A percentile compares a stretch with the other conserved stretches of the same genome.
Evolutionary conservation across 805 yeast species (phyloP).

Genomic region (Saccharomycopsis fodiens): DNA sequence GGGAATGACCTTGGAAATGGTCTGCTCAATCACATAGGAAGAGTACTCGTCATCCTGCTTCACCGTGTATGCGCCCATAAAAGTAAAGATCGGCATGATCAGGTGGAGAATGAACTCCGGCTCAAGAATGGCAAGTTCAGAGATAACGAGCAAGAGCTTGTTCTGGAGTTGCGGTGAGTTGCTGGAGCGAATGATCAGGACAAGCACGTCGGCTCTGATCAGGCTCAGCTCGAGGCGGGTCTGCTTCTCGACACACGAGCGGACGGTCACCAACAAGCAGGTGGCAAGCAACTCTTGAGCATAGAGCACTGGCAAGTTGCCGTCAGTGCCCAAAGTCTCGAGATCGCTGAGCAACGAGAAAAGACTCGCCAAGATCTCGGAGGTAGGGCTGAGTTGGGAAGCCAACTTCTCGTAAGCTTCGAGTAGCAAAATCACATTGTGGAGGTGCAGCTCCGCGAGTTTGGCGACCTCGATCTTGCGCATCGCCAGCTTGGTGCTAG

Average conservation of each 20-base stretch:
- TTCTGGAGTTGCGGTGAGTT: conserved; percentile 94
- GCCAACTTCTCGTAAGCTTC: conserved; percentile 62
- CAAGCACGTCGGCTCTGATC: conserved; percentile 83
- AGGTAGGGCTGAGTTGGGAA: conserved; percentile 28
- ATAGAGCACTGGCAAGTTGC: conserved; percentile 82
- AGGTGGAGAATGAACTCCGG: conserved; percentile 92
- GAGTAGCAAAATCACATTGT: conserved; percentile 66
- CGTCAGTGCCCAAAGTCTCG: conserved; percentile 83
- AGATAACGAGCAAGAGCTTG: conserved; percentile 72
- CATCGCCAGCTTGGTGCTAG: conserved; percentile 68
- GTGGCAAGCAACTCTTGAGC: conserved; percentile 87
- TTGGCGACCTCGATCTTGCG: conserved; percentile 59
- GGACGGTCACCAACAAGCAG: conserved; percentile 69
- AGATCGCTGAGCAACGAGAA: conserved; percentile 64
- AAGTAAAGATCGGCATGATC: conserved; percentile 98
- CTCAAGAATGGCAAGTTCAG: conserved; percentile 78
- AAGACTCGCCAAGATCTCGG: conserved; percentile 41
- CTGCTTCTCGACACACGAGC: conserved; percentile 38
- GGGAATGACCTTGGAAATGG: conserved; percentile 84
- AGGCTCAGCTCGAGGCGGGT: conserved; percentile 49
- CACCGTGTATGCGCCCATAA: conserved; percentile 96
- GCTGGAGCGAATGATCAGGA: conserved; percentile 82
- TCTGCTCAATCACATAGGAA: conserved; percentile 84
- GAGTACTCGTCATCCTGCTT: conserved; percentile 97
- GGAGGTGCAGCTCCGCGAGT: conserved; percentile 72